Base-by-base conservation (phyloP, 805 yeast genomes). In the Ogataea zsoltii region DNA sequence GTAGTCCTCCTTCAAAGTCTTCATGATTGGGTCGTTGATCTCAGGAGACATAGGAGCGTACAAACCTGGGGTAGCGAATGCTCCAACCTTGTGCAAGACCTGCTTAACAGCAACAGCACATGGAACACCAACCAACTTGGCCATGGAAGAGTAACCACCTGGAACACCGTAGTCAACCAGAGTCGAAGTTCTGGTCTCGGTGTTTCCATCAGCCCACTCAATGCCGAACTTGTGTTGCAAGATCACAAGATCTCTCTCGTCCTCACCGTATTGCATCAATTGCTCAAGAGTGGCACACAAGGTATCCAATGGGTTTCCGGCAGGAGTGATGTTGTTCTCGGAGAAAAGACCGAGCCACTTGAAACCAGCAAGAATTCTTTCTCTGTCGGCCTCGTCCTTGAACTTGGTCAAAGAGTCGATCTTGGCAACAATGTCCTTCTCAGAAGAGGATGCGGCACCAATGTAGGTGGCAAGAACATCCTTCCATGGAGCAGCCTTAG, bases 181-280 rank as follows among this genome's bases (percentile, higher is more conserved):
- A 49, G 99, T 94, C 16, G 97, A 87, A 47, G 98, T 91, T 79
- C 98, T 90, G 52, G 85, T 79, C 75, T 94, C 98, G 45, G 77
- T 80, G 55, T 81, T 69, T 57, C 98, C 98, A 62, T 94, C 94
- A 45, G 92, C 90, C 92, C 96, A 88, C 72, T 87, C 94, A 58
- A 94, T 89, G 59, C 96, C 97, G 63, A 94, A 94, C 78, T 91
- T 92, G 80, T 94, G 99, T 77, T 94, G 99, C 65, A 94, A 79
- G 61, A 86, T 82, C 55, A 94, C 97, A 69, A 92, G 74, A 70
- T 94, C 99, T 70, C 97, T 86, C 79, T 94, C 99, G 55, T 88
- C 92, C 64, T 85, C 84, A 69, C 82, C 97, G 70, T 87, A 91
- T 77, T 92, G 97, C 96, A 94, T 88, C 76, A 87, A 77, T 60